Base-by-base conservation (phyloP, 352 stramenopile species). In the Plasmopara viticola region DNA sequence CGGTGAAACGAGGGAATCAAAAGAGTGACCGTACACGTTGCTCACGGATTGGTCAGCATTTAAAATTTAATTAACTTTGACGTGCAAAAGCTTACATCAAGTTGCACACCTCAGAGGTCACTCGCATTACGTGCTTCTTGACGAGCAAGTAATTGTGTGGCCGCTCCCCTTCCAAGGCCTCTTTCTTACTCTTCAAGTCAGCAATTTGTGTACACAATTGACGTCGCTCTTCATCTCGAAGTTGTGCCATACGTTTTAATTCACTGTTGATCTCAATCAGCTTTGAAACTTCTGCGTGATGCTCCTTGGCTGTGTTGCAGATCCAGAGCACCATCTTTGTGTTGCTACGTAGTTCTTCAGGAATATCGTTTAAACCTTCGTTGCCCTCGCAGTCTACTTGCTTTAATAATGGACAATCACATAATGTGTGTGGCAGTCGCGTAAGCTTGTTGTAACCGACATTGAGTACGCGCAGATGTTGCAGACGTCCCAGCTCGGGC, bases 291-390 rank as follows among this genome's bases (percentile, higher is more conserved):
- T 87, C 70, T 2, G 51, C 53, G 40, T 65, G 62, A 55, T 91
- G 80, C 13, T 62, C 66, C 68, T 89, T 88, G n/a, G 84, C 68
- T n/a, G 67, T 86, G 31, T 66, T 66, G 60, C 74, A 91, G 63
- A 91, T 87, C 80, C 80, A 91, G 9, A 91, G 53, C 51, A 89
- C 78, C 33, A 91, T 70, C 51, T 73, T 72, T 8, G 78, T 88
- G 54, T 85, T 89, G 56, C 70, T 68, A 1, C 72, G 74, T 14
- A 91, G 51, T 2, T 72, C 78, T 64, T 87, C 78, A 9, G 78
- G 76, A 39, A 91, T 69, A 53, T 89, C 74, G 7, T 56, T 56
- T 5, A 91, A 59, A 10, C 68, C 68, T 10, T 70, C 51, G 53
- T 91, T 91, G 28, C 62, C 70, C 13, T 86, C 74, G 57, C 78